Evolutionary conservation across 352 stramenopile species (phyloP), one percentile per base, ranked within the genome.

Genomic region (Pseudoperonospora humuli): DNA sequence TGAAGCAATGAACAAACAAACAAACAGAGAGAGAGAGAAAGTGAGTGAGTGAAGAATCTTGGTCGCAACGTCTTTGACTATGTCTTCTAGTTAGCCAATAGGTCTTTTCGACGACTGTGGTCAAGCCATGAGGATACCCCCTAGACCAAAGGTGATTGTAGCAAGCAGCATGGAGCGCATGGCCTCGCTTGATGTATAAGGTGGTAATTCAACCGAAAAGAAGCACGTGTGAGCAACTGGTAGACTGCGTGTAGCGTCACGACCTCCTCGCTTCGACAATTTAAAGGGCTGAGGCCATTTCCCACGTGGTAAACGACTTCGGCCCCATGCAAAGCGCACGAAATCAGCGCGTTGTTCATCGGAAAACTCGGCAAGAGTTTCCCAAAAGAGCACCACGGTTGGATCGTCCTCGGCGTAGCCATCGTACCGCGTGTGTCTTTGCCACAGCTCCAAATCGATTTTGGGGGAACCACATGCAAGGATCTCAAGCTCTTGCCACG

Each of bases 221-320:
- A 98, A 98, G 62, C 93, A 98, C 33, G 93, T 97, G 64, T 98
- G 93, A 24, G 86, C 90, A 7, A 98, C 84, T 0, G 88, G 89
- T n/a, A 97, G 58, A 28, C 81, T 89, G 17, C 76, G 55, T 9
- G 55, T 84, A 39, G 66, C 71, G 54, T 96, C 84, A 15, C 84
- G 80, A 2, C 83, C 86, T 34, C 79, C 76, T 52, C 92, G 92
- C 38, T 90, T 93, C 19, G 75, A 95, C n/a, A 97, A 50, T 44
- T 96, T 96, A 63, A 95, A 96, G 6, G 78, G 84, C 51, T 93
- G 75, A 3, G 80, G 71, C 82, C 82, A 94, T 42, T 91, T 90
- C 11, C 79, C 79, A 14, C 82, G 79, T 19, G 92, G 93, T 9
- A 98, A 60, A 9, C 91, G 82, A 59, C 75, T 95, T 10, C 93